Base-by-base conservation (phyloP, 306 rosid species). In the Prunus mume region DNA sequence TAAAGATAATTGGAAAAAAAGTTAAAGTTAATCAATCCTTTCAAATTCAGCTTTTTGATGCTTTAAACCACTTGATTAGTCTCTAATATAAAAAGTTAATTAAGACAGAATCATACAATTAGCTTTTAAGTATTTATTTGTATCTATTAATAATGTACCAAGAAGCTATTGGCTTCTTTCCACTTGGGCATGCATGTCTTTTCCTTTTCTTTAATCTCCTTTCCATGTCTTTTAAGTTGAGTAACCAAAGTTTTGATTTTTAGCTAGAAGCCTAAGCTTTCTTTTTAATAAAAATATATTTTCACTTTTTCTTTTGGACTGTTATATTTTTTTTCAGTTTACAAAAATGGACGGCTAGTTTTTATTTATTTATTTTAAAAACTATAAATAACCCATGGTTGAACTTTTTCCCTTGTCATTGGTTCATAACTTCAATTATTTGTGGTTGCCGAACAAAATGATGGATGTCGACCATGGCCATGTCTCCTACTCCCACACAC, bases 401-500 rank as follows among this genome's bases (percentile, higher is more conserved):
- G 28, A 70, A 55, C 71, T 70, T 76, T 41, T 62, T 51, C 9
- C 74, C 60, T 63, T 45, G 80, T 75, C 67, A 83, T 85, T 85
- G 84, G 80, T 62, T 73, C 47, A 80, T n/a, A 51, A 69, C 76
- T 79, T 87, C 93, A 89, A 87, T 91, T 86, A 87, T 91, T 84
- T 86, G 89, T 34, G 82, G 68, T 46, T 68, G 18, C 28, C 71
- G 51, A 83, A 72, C 78, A 68, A 78, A 84, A 89, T 84, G 87
- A 87, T 91, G 87, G 77, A 56, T 79, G 75, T 41, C 38, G 65
- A 54, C 38, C 69, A 54, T 80, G 74, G 46, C 64, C 68, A 45
- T 86, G 90, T 86, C 75, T 80, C 89, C 86, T 72, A 67, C 62
- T 64, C 15, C 62, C 67, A 55, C 81, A 80, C 88, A 83, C 55